Evolutionary conservation across 352 stramenopile genomes (phyloP).

Genomic region (Pythium dissotocum): DNA sequence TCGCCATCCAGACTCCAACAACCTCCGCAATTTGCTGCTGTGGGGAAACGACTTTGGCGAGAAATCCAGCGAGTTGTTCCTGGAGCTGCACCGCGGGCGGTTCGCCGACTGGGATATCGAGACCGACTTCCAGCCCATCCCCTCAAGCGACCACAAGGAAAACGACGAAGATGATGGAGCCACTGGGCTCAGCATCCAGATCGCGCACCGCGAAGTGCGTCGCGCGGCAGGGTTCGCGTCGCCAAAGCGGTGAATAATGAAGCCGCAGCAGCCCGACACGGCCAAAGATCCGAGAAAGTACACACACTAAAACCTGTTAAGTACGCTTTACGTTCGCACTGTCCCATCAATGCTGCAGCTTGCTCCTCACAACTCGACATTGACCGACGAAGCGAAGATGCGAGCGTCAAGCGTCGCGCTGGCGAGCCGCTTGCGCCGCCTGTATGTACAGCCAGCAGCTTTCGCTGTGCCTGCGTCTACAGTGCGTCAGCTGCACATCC

Average conservation of each 20-base stretch:
- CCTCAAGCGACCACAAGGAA: constrained; percentile 31
- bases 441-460: background rate
- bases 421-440: background rate
- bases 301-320: constrained; percentile 10
- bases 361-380: constrained; percentile 5
- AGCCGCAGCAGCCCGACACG: no score
- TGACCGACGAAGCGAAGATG: background rate
- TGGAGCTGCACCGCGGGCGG: constrained; percentile 41
- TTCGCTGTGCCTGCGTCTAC: background rate
- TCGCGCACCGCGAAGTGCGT: constrained; percentile 50
- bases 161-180: constrained; percentile 11
- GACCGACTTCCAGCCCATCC: constrained; percentile 54
- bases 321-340: constrained; percentile 16
- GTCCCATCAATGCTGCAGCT: background rate
- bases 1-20: constrained; percentile 29
- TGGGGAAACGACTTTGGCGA: constrained; percentile 74
- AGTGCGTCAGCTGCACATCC: background rate
- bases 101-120: constrained; percentile 48
- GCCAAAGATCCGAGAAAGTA: constrained; percentile 15
- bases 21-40: constrained; percentile 48
- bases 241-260: constrained; percentile 39
- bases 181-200: constrained; percentile 28
- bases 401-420: background rate
- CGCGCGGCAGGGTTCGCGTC: constrained; percentile 42
- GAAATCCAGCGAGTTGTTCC: constrained; percentile 34